Evolutionary conservation across 2,329 filamentous ascomycete species (phyloP).

Genomic region (Fusarium sp.): DNA sequence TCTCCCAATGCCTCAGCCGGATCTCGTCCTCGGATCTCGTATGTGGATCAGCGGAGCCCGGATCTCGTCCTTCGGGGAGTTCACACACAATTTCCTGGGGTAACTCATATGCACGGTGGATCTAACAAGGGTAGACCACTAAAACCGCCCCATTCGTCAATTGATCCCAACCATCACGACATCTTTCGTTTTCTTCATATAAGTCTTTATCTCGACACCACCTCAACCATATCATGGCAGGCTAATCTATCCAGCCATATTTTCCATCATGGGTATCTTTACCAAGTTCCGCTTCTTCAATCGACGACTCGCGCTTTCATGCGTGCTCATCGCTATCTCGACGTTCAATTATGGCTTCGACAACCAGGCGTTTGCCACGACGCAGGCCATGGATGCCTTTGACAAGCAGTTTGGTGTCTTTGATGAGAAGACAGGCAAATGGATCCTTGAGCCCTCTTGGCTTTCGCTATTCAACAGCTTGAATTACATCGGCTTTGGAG

Average conservation of each 20-base stretch:
- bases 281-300: conserved; percentile 44
- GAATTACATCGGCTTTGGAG: conserved; percentile 51
- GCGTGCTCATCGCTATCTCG: conserved; percentile 50
- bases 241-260: accelerated
- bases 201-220: conserved; percentile 1
- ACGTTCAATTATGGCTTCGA: conserved; percentile 56
- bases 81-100: background rate
- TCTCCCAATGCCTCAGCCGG: background rate
- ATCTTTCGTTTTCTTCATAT: conserved; percentile 17
- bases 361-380: conserved; percentile 52
- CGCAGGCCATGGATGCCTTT: conserved; percentile 53
- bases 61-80: conserved; percentile 9
- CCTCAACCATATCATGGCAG: background rate
- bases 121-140: background rate
- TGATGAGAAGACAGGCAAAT: conserved; percentile 39
- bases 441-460: conserved; percentile 47
- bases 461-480: conserved; percentile 52
- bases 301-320: conserved; percentile 23
- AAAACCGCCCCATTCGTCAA: conserved; percentile 17
- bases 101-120: background rate
- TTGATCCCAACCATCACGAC: conserved; percentile 35
- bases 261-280: conserved; percentile 29
- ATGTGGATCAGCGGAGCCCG: background rate
- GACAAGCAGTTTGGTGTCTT: conserved; percentile 50
- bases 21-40: conserved; percentile 15